Percentiles rank a stretch among this genome's conserved stretches.
Conservation (phyloP, 495 filamentous ascomycete genomes). For the Rusavskia elegans region DNA sequence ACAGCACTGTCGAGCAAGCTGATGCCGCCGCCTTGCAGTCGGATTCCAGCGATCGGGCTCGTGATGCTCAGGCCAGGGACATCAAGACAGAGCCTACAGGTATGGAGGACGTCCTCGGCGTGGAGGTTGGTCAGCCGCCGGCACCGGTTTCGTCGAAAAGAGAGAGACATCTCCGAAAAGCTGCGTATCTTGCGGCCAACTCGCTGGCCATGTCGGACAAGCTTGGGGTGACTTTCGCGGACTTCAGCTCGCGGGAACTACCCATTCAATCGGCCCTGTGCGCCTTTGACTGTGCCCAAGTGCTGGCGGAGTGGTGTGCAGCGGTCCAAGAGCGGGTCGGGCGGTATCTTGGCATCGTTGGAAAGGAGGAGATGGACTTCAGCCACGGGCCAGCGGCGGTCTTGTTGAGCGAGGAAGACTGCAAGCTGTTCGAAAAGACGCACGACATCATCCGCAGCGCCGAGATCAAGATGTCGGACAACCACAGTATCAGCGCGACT, state of each 20-base stretch:
- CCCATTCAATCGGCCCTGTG: constrained; percentile 88
- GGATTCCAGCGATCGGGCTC: not conserved
- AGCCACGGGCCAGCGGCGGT: constrained; percentile 66
- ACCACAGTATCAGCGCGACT: constrained; percentile 26
- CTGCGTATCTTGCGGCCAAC: constrained; percentile 87
- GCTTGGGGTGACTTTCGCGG: constrained; percentile 71
- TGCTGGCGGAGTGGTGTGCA: constrained; percentile 90
- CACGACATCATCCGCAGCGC: constrained; percentile 63
- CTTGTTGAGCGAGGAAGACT: constrained; percentile 84
- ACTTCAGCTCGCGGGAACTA: constrained; percentile 75
- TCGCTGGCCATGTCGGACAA: constrained; percentile 83
- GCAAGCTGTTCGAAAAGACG: constrained; percentile 74
- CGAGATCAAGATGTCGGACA: constrained; percentile 62
- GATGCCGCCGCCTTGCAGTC: not conserved
- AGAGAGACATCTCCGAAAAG: constrained; percentile 81
- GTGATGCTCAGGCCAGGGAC: constrained; percentile 19
- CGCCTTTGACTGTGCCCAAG: constrained; percentile 89
- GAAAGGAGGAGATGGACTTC: constrained; percentile 64
- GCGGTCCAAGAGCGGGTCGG: constrained; percentile 93
- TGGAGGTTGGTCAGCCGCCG: constrained; percentile 15
- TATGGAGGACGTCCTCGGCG: not conserved
- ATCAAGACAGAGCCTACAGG: constrained; percentile 5
- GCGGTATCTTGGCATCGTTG: constrained; percentile 70
- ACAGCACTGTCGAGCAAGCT: not conserved
- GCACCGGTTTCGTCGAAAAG: constrained; percentile 40